These are phyloP conservation scores for Mortierella sp. DNA, from an alignment of 371 early-diverging fungal genomes.

Conservation along the genomic window DNA sequence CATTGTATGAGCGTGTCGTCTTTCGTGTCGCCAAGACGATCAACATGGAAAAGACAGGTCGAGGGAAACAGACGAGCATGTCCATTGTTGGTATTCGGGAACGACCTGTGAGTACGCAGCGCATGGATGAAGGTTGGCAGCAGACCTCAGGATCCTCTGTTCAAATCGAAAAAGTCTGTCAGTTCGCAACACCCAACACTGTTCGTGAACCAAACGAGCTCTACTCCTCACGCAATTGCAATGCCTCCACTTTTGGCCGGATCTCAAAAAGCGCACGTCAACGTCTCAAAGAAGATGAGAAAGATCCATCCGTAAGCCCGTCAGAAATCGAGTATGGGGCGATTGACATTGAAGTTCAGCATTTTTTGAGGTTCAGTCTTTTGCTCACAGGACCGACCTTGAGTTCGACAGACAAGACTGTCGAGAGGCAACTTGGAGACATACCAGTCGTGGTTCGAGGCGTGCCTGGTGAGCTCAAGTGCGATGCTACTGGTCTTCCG, in stretches of 20 bases:
- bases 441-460: conserved; percentile 24
- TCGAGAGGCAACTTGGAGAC: conserved; percentile 20
- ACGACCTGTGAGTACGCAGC: conserved; percentile 17
- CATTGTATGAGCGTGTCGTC: conserved; percentile 19
- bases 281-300: not conserved
- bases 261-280: conserved; percentile 3
- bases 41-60: not conserved
- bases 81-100: conserved; percentile 13
- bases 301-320: not conserved
- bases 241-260: conserved; percentile 20
- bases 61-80: not conserved
- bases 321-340: conserved; percentile 4
- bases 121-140: conserved; percentile 9
- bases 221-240: conserved; percentile 15
- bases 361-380: conserved; percentile 24
- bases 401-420: not conserved
- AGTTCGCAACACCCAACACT: conserved; percentile 17
- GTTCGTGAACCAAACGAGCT: conserved; percentile 13
- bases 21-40: conserved; percentile 7
- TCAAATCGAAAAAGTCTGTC: conserved; percentile 1
- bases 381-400: not conserved
- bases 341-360: conserved; percentile 38
- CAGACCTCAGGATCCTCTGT: not conserved
- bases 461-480: conserved; percentile 1
- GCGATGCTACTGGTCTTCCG: conserved; percentile 21